These are phyloP conservation scores for Sodiomyces alkalinus DNA, from an alignment of 2,329 filamentous ascomycete genomes.

Conservation along the genomic window DNA sequence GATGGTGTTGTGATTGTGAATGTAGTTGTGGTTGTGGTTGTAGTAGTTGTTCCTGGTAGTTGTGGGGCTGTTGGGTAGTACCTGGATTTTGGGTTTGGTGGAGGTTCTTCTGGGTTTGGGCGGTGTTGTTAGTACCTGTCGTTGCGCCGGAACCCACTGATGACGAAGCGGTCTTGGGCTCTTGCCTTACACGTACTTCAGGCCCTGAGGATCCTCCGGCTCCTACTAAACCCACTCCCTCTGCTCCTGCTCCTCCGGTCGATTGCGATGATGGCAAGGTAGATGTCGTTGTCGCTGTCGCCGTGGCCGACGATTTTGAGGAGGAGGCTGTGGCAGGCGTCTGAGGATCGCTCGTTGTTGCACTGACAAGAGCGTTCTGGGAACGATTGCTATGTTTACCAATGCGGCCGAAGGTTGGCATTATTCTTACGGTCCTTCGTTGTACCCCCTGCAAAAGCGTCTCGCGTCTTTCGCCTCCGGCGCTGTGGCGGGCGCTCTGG, in stretches of 20 bases:
- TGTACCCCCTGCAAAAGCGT: no score
- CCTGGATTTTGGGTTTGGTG: no score
- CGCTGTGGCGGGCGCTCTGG: no score
- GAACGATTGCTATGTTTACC: conserved; percentile 41
- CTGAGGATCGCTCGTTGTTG: conserved; percentile 23
- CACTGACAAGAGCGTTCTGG: conserved; percentile 32
- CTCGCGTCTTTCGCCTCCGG: no score
- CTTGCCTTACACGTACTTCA: no score
- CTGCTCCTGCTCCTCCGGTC: conserved; percentile 7
- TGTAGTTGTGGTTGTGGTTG: conserved; percentile 1
- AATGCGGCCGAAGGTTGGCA: conserved; percentile 39
- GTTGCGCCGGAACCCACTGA: no score
- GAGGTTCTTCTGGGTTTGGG: conserved; percentile 1
- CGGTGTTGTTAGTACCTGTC: neutral
- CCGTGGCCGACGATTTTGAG: no score
- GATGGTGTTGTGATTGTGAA: conserved; percentile 1
- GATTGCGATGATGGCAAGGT: no score
- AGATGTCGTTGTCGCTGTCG: no score
- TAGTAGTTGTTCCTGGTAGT: conserved; percentile 7
- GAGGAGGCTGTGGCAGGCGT: conserved; percentile 12
- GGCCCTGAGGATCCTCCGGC: conserved; percentile 3
- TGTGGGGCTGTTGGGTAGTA: neutral
- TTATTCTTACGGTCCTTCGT: conserved; percentile 16
- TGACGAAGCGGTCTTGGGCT: no score
- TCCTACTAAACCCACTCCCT: conserved; percentile 7